phyloP scores from a whole-genome alignment of 352 stramenopile species.

The Phytophthora ramorum region DNA sequence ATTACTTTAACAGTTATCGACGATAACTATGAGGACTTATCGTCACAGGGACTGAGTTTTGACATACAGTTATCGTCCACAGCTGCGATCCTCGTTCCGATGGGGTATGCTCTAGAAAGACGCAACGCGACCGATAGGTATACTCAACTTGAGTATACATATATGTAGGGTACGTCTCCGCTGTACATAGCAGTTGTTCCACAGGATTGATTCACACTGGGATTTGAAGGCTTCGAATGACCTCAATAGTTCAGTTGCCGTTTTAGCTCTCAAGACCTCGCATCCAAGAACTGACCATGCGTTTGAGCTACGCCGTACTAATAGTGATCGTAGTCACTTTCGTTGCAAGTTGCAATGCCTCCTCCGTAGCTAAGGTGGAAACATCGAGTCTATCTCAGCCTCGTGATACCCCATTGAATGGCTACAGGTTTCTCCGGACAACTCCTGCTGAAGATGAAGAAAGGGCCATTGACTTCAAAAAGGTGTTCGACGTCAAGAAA shows the following conservation, averaged over 20 bases:
- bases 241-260: neutral
- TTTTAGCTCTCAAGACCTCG: neutral
- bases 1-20: too few relatives aligned
- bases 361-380: neutral
- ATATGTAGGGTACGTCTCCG: too few relatives aligned
- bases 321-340: neutral
- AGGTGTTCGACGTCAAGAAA: neutral
- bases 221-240: neutral
- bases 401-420: neutral
- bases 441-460: slow-evolving; percentile 1
- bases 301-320: neutral
- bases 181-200: too few relatives aligned
- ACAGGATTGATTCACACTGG: neutral
- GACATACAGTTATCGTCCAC: too few relatives aligned
- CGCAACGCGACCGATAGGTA: too few relatives aligned
- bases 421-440: neutral
- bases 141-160: too few relatives aligned
- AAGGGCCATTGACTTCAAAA: neutral
- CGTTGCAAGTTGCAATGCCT: neutral
- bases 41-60: too few relatives aligned
- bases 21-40: too few relatives aligned
- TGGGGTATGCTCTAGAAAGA: too few relatives aligned
- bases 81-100: too few relatives aligned
- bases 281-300: neutral
- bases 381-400: neutral